These are phyloP conservation scores for Penicillium tannophilum DNA, from an alignment of 495 filamentous ascomycete species.

Conservation along the genomic window DNA sequence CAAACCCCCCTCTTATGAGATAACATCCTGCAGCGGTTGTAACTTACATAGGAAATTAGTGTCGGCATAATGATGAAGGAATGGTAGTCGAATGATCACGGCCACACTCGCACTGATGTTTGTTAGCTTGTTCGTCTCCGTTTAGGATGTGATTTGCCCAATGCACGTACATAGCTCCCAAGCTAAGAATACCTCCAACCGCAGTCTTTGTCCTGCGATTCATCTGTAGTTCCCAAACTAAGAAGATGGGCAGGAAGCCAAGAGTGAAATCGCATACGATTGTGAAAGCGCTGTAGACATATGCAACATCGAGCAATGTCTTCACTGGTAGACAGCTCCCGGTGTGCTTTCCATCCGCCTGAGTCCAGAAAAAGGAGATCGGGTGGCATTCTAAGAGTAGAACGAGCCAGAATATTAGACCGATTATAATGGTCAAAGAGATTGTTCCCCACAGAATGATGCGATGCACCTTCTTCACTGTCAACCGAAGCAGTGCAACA, in stretches of 20 bases:
- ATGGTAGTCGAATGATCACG: slow-evolving; percentile 34
- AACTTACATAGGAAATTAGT: slow-evolving; percentile 35
- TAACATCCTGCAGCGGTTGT: too few species aligned
- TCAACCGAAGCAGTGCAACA: slow-evolving; percentile 44
- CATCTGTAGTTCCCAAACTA: slow-evolving; percentile 34
- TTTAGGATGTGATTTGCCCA: not conserved
- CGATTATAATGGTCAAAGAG: slow-evolving; percentile 28
- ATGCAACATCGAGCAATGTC: slow-evolving; percentile 26
- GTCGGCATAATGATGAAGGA: slow-evolving; percentile 20
- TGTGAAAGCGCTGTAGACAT: slow-evolving; percentile 34
- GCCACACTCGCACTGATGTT: slow-evolving; percentile 27
- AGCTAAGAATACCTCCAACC: slow-evolving; percentile 28
- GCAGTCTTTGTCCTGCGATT: slow-evolving; percentile 29
- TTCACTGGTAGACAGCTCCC: slow-evolving; percentile 35
- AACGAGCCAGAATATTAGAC: slow-evolving; percentile 33
- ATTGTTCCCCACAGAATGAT: slow-evolving; percentile 36
- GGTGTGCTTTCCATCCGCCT: slow-evolving; percentile 1
- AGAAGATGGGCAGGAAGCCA: slow-evolving; percentile 27
- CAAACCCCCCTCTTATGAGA: too few species aligned
- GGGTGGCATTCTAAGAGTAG: slow-evolving; percentile 34
- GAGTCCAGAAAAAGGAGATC: slow-evolving; percentile 34
- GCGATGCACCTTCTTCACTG: slow-evolving; percentile 27
- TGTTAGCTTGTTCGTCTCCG: slow-evolving; percentile 2
- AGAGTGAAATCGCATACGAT: slow-evolving; percentile 35
- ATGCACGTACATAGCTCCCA: slow-evolving; percentile 32